Evolutionary conservation across 257 asterid species (phyloP), one percentile per base, ranked within the genome.

Genomic region (Ballota nigra): DNA sequence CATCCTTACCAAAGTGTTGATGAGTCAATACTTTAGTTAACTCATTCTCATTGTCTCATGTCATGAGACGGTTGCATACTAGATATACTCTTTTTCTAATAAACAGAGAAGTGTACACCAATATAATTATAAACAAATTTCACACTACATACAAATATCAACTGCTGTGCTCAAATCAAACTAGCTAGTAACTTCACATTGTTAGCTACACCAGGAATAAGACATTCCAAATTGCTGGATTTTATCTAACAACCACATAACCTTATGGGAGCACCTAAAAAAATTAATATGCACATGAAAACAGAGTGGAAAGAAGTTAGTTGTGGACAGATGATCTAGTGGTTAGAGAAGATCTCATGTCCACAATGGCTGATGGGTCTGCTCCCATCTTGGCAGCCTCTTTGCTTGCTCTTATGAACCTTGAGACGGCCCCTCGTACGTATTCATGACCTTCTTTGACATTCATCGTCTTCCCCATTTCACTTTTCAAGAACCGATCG

Each of bases 301-400:
- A 34, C 20, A 57, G 41, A 34, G 66, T 6, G 9, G 31, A 53
- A 9, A 33, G 31, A 29, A 64, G 18, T 43, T 72, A 85, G 65
- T 76, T 66, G 45, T 78, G 86, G 13, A 45, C 12, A 5, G 91
- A 75, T 31, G 87, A 68, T 82, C 91, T 71, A 15, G 95, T 86
- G 8, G 91, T 88, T 56, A 88, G 84, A n/a, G 95, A 88, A 15
- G 91, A 77, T 29, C 91, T 83, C 95, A 88, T 86, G 67, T 86
- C 86, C 4, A 86, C 95, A 63, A 86, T 86, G 52, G 87, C 84
- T 38, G 95, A 84, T 13, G 75, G 70, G 63, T 79, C 79, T 8
- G 89, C 91, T 63, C 91, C 95, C 69, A 86, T 63, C 51, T 67
- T 77, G 11, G 66, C 72, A 47, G 95, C 95, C 74, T 86, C 88